phyloP scores from a whole-genome alignment of 495 filamentous ascomycete species.

The Trichoderma parareesei region DNA sequence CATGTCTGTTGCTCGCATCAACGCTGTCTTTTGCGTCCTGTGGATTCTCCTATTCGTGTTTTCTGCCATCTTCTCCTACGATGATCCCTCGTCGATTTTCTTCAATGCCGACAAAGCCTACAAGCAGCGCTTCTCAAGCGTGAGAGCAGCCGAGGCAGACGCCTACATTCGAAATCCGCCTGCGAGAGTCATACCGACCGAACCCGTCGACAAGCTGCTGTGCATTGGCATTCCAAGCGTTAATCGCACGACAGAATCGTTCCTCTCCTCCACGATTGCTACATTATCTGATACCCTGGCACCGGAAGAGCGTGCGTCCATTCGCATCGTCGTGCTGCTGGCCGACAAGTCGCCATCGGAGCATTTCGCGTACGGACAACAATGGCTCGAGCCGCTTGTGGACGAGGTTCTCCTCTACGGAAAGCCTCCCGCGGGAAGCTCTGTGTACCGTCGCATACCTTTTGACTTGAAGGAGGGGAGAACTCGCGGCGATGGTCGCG shows the following conservation, averaged over 20 bases:
- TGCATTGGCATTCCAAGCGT: conserved; percentile 29
- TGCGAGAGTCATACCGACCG: background rate
- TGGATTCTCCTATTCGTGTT: conserved; percentile 8
- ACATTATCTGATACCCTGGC: conserved; percentile 44
- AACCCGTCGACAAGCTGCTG: conserved; percentile 13
- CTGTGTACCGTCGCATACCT: conserved; percentile 21
- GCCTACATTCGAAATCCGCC: conserved; percentile 1
- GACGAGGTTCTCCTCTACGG: conserved; percentile 43
- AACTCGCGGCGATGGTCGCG: conserved; percentile 17
- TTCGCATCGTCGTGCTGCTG: conserved; percentile 45
- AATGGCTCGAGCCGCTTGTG: conserved; percentile 39
- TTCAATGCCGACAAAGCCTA: conserved; percentile 15
- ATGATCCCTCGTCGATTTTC: conserved; percentile 17
- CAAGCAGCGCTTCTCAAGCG: background rate
- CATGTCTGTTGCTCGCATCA: conserved; percentile 2
- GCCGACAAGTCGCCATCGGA: conserved; percentile 39
- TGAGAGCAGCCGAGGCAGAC: conserved; percentile 10
- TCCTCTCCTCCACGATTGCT: conserved; percentile 42
- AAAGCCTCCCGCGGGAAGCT: conserved; percentile 10
- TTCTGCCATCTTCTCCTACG: conserved; percentile 14
- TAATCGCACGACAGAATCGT: conserved; percentile 24
- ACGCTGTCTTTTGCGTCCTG: conserved; percentile 6
- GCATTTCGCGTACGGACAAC: conserved; percentile 41
- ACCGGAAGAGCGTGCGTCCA: conserved; percentile 33
- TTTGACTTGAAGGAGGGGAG: conserved; percentile 18